Conservation (phyloP, 2,329 filamentous ascomycete genomes). For the Sarocladium kiliense region DNA sequence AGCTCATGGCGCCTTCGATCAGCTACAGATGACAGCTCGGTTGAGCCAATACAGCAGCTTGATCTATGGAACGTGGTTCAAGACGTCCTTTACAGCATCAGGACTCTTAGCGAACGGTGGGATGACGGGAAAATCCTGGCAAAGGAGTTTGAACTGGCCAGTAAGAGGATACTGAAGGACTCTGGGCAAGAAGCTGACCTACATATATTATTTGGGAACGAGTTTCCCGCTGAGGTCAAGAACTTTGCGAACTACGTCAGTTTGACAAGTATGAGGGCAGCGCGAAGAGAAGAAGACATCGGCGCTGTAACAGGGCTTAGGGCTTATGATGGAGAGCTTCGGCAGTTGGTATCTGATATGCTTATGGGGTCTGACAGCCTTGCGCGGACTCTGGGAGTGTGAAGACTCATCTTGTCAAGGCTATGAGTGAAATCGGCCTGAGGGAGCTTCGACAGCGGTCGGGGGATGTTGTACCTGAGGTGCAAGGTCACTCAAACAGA, state of each 20-base stretch:
- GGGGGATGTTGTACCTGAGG: no score
- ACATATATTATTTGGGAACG: neutral
- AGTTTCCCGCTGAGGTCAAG: conserved; percentile 15
- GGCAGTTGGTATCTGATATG: conserved; percentile 9
- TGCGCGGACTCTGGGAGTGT: neutral
- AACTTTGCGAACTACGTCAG: conserved; percentile 15
- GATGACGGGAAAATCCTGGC: conserved; percentile 17
- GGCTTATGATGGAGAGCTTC: conserved; percentile 3
- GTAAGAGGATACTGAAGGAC: conserved; percentile 11
- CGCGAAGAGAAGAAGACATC: neutral
- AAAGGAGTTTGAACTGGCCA: conserved; percentile 14
- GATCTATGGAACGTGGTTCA: conserved; percentile 19
- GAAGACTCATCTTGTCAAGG: no score
- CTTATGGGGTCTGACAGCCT: neutral
- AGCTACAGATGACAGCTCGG: neutral
- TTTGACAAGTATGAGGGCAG: conserved; percentile 17
- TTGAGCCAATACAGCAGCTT: conserved; percentile 5
- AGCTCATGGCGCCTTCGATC: conserved; percentile 17
- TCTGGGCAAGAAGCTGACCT: conserved; percentile 10
- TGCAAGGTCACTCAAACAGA: no score
- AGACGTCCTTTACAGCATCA: conserved; percentile 16
- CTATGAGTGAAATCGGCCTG: no score
- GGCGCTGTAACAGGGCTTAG: neutral
- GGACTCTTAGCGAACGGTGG: conserved; percentile 18
- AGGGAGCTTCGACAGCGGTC: no score